Conservation (phyloP, 768 basidiomycete genomes). For the Collybiopsis confluens region DNA sequence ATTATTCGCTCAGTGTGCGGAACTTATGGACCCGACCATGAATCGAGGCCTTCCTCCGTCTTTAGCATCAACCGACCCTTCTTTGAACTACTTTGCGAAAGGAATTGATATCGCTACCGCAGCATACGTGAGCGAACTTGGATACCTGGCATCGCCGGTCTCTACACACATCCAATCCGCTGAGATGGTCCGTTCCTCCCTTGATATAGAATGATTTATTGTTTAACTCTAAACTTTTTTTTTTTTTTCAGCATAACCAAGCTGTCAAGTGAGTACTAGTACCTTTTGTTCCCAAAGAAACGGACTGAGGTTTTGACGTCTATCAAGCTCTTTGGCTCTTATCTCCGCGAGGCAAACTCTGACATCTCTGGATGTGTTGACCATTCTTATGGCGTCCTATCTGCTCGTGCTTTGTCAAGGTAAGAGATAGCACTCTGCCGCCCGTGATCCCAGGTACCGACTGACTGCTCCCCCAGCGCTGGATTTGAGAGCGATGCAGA, state of each 20-base stretch:
- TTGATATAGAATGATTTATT: neutral
- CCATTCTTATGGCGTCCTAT: constrained; percentile 66
- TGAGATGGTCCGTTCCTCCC: constrained; percentile 43
- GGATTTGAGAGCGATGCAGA: constrained; percentile 72
- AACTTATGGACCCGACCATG: constrained; percentile 76
- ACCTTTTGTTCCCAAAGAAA: neutral
- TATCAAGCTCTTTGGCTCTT: constrained; percentile 52
- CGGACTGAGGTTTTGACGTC: neutral
- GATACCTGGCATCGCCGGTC: constrained; percentile 73
- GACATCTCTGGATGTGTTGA: constrained; percentile 64
- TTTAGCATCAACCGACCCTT: constrained; percentile 69
- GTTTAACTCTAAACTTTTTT: neutral
- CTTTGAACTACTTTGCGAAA: constrained; percentile 74
- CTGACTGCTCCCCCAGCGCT: constrained; percentile 40
- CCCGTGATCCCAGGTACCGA: too few species aligned
- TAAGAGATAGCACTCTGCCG: constrained; percentile 13
- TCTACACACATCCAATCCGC: constrained; percentile 79
- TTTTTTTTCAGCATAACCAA: constrained; percentile 55
- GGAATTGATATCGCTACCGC: constrained; percentile 81
- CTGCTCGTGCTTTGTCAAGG: constrained; percentile 71
- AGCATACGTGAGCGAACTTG: constrained; percentile 74
- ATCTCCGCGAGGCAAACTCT: constrained; percentile 74
- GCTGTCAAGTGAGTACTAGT: constrained; percentile 66
- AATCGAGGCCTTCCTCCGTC: constrained; percentile 77
- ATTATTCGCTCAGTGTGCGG: constrained; percentile 49